Percentiles rank a stretch among this genome's conserved stretches.
Evolutionary conservation across 495 filamentous ascomycete genomes (phyloP).

Genomic region (Paragyromitra xinjiangensis): DNA sequence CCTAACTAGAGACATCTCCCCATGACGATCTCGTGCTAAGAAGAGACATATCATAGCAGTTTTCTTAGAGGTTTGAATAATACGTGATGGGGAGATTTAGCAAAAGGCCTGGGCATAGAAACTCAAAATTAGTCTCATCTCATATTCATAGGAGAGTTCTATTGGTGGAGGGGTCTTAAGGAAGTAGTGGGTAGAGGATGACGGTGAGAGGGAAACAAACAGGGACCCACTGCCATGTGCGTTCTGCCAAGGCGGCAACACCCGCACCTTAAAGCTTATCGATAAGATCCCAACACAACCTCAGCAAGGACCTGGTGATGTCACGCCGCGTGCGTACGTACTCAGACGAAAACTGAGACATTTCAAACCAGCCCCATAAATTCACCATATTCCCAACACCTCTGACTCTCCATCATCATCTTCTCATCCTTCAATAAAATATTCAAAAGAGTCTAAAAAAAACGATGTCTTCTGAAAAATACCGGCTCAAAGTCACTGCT

Average conservation of each 20-base stretch:
- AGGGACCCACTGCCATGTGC: not conserved
- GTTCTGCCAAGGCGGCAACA: not conserved
- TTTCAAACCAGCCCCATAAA: not conserved
- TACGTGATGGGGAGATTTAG: no score
- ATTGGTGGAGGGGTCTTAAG: no score
- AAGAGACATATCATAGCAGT: no score
- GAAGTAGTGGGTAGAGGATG: no score
- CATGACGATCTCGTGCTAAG: no score
- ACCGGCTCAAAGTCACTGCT: slow-evolving; percentile 75
- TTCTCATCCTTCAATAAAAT: not conserved
- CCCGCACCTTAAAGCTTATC: not conserved
- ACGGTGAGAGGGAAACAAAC: not conserved
- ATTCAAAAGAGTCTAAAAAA: not conserved
- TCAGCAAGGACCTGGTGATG: not conserved
- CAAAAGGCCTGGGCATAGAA: no score
- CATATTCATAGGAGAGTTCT: no score
- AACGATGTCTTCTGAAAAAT: slow-evolving; percentile 64
- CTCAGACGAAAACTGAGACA: not conserved
- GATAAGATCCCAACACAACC: not conserved
- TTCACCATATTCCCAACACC: not conserved
- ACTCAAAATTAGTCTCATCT: no score
- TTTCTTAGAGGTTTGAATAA: no score
- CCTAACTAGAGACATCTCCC: no score
- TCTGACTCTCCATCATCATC: not conserved
- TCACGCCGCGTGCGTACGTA: not conserved